Percentiles rank a stretch among this genome's conserved stretches.
phyloP scores from a whole-genome alignment of 371 early-diverging fungal genomes.

The Mortierella sp. region DNA sequence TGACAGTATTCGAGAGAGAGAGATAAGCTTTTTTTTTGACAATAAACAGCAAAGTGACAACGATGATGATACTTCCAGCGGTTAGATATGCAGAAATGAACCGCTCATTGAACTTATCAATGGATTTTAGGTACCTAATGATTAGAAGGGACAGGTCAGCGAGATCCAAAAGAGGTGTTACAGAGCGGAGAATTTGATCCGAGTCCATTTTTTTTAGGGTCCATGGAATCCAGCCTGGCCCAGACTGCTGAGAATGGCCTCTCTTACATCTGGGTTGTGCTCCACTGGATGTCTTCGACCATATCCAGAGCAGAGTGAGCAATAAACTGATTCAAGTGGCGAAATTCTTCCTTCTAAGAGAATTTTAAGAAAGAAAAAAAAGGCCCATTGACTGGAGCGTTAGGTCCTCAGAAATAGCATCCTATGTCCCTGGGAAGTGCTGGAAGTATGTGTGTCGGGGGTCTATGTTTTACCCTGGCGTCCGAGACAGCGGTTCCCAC shows the following conservation, averaged over 20 bases:
- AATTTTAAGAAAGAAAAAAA: not conserved
- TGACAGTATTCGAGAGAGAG: too few species aligned
- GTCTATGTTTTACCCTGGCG: constrained; percentile 48
- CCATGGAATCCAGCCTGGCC: not conserved
- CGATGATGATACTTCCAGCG: constrained; percentile 75
- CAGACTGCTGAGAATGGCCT: too few species aligned
- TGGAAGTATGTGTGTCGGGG: too few species aligned
- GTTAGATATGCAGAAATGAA: constrained; percentile 92
- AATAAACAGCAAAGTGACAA: not conserved
- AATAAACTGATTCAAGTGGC: constrained; percentile 95
- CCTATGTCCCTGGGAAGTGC: too few species aligned
- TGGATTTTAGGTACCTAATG: constrained; percentile 88
- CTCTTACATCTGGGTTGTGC: constrained; percentile 79
- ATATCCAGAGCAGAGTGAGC: constrained; percentile 95
- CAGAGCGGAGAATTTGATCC: too few species aligned
- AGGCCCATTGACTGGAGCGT: too few species aligned
- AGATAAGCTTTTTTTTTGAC: not conserved
- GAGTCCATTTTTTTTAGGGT: not conserved
- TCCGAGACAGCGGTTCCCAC: constrained; percentile 30
- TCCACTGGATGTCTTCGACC: constrained; percentile 93
- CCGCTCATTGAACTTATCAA: constrained; percentile 96
- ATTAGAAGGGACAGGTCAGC: too few species aligned
- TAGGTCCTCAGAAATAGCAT: too few species aligned
- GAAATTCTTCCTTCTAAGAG: constrained; percentile 81
- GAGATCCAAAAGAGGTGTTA: too few species aligned